These are phyloP conservation scores for Dissophora ornata DNA, from an alignment of 192 early-diverging fungal genomes.

Conservation along the genomic window DNA sequence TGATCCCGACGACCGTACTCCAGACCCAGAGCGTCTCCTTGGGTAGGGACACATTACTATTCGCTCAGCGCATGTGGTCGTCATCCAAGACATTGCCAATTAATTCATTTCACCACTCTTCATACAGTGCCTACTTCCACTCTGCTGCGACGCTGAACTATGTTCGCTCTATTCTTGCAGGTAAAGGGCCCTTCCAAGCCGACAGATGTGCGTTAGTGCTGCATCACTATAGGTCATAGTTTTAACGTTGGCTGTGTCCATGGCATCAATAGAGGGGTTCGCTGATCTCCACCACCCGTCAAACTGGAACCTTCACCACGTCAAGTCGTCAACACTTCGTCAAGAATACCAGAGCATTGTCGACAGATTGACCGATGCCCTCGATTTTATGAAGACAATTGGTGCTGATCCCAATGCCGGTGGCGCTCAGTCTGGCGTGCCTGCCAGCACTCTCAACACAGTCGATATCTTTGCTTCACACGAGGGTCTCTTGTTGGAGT, in stretches of 20 bases:
- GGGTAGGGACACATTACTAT: no score
- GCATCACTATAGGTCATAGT: no score
- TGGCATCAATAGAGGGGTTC: conserved; percentile 58
- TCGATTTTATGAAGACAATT: conserved; percentile 96
- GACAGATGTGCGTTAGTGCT: no score
- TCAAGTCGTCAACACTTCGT: conserved; percentile 79
- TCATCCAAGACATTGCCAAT: no score
- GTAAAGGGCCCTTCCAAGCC: conserved; percentile 15
- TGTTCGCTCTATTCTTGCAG: conserved; percentile 87
- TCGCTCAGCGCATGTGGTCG: no score
- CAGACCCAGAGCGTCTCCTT: conserved; percentile 94
- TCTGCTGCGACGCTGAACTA: conserved; percentile 97
- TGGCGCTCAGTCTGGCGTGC: conserved; percentile 4
- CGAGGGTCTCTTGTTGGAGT: conserved; percentile 95
- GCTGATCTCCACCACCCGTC: conserved; percentile 88
- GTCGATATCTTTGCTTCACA: conserved; percentile 96
- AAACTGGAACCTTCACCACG: conserved; percentile 91
- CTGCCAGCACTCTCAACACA: conserved; percentile 68
- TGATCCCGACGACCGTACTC: conserved; percentile 82
- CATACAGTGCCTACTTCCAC: conserved; percentile 94
- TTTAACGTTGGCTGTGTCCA: neutral
- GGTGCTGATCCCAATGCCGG: conserved; percentile 76
- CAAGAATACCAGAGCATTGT: conserved; percentile 93
- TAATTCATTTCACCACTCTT: no score
- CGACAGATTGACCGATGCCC: conserved; percentile 83